Evolutionary conservation across 176 grass and related monocot species (phyloP).

Genomic region (Hordeum vulgare): MorexV3_pseudomolecules_assembly NC_058518.1:482007949-482008448

Average conservation of each 20-base stretch:
- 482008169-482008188: no score
- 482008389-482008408: neutral
- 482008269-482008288: constrained; percentile 80
- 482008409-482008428: neutral
- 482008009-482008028: no score
- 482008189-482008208: constrained; percentile 60
- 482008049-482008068: no score
- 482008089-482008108: neutral
- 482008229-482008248: constrained; percentile 56
- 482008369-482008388: neutral
- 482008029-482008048: no score
- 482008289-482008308: constrained; percentile 72
- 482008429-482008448: constrained; percentile 37
- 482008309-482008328: constrained; percentile 82
- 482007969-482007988: constrained; percentile 64
- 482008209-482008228: constrained; percentile 72
- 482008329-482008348: constrained; percentile 76
- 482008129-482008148: neutral
- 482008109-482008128: neutral
- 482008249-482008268: constrained; percentile 63
- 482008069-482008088: no score
- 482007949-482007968: constrained; percentile 55
- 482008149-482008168: neutral
- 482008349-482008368: constrained; percentile 29
- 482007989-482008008: constrained; percentile 54